These are phyloP conservation scores for Elaeagnus macrophylla DNA, from an alignment of 306 rosid genomes.

Conservation along the genomic window DNA sequence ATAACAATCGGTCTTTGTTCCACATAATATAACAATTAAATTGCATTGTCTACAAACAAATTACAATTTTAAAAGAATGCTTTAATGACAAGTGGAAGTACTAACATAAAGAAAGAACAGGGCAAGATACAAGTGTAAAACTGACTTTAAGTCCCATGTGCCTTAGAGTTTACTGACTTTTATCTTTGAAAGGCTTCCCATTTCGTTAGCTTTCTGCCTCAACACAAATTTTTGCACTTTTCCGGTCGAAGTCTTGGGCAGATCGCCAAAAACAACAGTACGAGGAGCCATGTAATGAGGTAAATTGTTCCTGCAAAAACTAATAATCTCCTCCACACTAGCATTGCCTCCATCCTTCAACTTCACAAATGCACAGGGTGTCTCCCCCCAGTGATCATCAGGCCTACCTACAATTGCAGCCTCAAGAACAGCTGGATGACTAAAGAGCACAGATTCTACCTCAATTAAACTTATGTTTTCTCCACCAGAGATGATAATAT, in stretches of 20 bases:
- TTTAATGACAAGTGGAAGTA: no score
- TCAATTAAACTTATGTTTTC: slow-evolving; percentile 84
- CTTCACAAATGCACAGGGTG: slow-evolving; percentile 83
- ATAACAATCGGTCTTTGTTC: no score
- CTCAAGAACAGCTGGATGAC: slow-evolving; percentile 68
- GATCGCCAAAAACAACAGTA: slow-evolving; percentile 55
- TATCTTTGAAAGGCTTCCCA: slow-evolving; percentile 60
- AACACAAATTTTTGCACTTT: slow-evolving; percentile 64
- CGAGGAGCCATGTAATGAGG: slow-evolving; percentile 78
- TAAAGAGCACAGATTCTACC: slow-evolving; percentile 58
- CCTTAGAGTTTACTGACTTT: slow-evolving; percentile 34
- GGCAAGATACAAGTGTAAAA: no score
- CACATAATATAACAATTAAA: no score
- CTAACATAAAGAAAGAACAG: no score
- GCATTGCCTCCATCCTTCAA: slow-evolving; percentile 48
- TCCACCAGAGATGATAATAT: slow-evolving; percentile 86
- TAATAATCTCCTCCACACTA: slow-evolving; percentile 46
- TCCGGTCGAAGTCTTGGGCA: slow-evolving; percentile 86
- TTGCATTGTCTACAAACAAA: no score
- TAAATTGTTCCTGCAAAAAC: slow-evolving; percentile 41
- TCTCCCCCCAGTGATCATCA: slow-evolving; percentile 84
- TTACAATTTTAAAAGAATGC: no score
- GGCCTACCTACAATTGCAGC: slow-evolving; percentile 84
- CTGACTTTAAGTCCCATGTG: no score
- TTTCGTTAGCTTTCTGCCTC: slow-evolving; percentile 54